Conservation (phyloP, 768 basidiomycete genomes). For the Hypholoma sublateritium region DNA sequence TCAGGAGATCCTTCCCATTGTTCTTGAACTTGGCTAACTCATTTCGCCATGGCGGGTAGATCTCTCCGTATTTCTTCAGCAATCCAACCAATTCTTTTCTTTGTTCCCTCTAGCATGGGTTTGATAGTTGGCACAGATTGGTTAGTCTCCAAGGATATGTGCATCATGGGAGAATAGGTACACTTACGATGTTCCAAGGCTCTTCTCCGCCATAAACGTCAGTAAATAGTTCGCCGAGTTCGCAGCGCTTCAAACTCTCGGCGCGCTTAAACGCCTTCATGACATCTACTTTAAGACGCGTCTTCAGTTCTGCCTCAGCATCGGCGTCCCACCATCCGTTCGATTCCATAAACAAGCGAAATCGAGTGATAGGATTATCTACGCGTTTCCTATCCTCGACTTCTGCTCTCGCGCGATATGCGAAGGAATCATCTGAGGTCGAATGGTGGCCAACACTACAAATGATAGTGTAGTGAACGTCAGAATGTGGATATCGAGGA, state of each 20-base stretch:
- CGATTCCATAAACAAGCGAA: slow-evolving; percentile 83
- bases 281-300: slow-evolving; percentile 68
- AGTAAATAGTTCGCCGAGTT: slow-evolving; percentile 79
- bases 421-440: slow-evolving; percentile 94
- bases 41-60: slow-evolving; percentile 83
- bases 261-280: slow-evolving; percentile 77
- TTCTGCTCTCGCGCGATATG: slow-evolving; percentile 85
- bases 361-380: slow-evolving; percentile 84
- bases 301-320: slow-evolving; percentile 73
- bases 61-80: slow-evolving; percentile 82
- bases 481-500: neutral
- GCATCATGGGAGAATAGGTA: neutral
- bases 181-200: slow-evolving; percentile 80
- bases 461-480: slow-evolving; percentile 3
- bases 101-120: slow-evolving; percentile 74
- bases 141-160: neutral
- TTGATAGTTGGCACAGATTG: no score
- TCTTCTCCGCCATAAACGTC: slow-evolving; percentile 87
- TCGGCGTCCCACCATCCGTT: slow-evolving; percentile 81
- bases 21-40: slow-evolving; percentile 79
- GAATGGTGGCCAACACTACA: slow-evolving; percentile 89
- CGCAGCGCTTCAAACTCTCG: slow-evolving; percentile 65
- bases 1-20: slow-evolving; percentile 60
- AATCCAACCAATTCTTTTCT: slow-evolving; percentile 72
- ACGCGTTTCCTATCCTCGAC: slow-evolving; percentile 91